Evolutionary conservation across 345 rosid genomes (phyloP).

Genomic region (Conringia planisiliqua): DNA sequence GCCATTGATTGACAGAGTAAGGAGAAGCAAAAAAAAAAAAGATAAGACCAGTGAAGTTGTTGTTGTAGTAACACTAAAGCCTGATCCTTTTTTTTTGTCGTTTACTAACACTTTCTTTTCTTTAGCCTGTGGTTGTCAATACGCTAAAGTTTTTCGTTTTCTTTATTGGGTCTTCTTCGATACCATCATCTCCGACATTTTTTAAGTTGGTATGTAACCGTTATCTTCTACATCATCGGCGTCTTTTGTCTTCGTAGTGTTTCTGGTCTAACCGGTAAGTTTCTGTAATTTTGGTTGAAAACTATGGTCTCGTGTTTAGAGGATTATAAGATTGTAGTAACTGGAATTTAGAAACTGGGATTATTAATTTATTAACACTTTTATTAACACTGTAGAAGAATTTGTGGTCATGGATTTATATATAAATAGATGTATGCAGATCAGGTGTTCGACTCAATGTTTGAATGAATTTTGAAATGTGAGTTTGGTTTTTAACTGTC

Average conservation of each 20-base stretch:
- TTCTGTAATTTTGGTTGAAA: background rate
- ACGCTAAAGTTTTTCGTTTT: background rate
- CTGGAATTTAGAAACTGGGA: background rate
- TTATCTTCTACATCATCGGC: background rate
- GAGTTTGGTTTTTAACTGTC: background rate
- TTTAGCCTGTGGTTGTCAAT: conserved; percentile 14
- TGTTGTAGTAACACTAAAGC: conserved; percentile 3
- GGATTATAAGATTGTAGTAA: background rate
- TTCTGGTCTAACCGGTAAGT: background rate
- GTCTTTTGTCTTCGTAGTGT: background rate
- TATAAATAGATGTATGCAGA: background rate
- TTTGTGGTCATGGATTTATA: background rate
- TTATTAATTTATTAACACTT: background rate
- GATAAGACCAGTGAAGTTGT: conserved; percentile 17
- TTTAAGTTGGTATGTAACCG: background rate
- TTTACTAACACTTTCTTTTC: background rate
- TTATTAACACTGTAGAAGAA: background rate
- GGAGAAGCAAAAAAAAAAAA: background rate
- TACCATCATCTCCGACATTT: background rate
- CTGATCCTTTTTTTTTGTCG: conserved; percentile 14
- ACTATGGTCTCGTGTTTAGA: background rate
- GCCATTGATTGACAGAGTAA: conserved; percentile 44
- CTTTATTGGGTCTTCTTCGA: background rate
- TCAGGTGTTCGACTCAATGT: background rate
- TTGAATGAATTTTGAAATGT: background rate